Evolutionary conservation across 2,329 filamentous ascomycete genomes (phyloP).

Genomic region (Elsinoe batatas): DNA sequence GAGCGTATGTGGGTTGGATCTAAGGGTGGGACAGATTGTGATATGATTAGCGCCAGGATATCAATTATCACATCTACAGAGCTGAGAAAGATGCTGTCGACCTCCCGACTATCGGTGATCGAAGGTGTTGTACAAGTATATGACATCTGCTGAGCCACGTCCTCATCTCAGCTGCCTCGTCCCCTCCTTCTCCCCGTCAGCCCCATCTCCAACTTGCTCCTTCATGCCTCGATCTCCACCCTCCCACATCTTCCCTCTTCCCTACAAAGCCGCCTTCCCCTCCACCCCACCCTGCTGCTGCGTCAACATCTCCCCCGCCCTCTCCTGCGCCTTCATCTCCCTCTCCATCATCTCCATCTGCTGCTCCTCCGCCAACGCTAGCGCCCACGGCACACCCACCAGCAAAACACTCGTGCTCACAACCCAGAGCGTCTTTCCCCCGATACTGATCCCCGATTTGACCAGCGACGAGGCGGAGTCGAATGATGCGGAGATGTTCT

Average conservation of each 20-base stretch:
- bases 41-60: not conserved
- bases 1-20: not conserved
- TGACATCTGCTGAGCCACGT: not conserved
- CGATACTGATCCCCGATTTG: slow-evolving; percentile 54
- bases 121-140: not conserved
- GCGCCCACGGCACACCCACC: slow-evolving; percentile 82
- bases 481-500: slow-evolving; percentile 32
- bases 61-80: slow-evolving; percentile 7
- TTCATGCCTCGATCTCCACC: not conserved
- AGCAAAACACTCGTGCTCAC: slow-evolving; percentile 81
- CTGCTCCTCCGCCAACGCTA: slow-evolving; percentile 92
- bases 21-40: not conserved
- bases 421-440: slow-evolving; percentile 83
- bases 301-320: slow-evolving; percentile 39
- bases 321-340: slow-evolving; percentile 92
- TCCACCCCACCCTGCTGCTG: slow-evolving; percentile 1
- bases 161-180: not conserved
- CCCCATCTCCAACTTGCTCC: not conserved
- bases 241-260: not conserved
- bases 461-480: slow-evolving; percentile 48
- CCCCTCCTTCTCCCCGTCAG: not conserved
- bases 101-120: not conserved
- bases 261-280: slow-evolving; percentile 10
- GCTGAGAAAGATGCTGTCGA: slow-evolving; percentile 7
- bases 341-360: slow-evolving; percentile 96